These are phyloP conservation scores for Kernera saxatilis DNA, from an alignment of 345 rosid genomes.

Conservation along the genomic window DNA sequence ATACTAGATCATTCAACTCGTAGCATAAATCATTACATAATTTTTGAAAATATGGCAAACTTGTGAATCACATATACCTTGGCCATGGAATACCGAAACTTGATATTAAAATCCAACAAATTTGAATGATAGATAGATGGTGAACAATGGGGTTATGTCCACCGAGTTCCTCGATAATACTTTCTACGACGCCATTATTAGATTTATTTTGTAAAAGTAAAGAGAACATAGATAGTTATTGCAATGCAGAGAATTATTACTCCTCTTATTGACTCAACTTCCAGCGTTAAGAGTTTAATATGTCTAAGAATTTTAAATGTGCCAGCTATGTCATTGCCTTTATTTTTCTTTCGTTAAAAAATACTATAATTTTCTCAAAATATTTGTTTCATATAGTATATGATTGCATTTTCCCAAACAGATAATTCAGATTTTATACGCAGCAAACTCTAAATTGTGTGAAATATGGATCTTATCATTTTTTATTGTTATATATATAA, in stretches of 20 bases:
- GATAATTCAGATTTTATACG: neutral
- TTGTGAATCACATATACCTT: neutral
- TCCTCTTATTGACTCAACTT: constrained; percentile 6
- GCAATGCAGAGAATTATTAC: constrained; percentile 6
- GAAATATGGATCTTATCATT: too few species aligned
- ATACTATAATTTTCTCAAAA: too few species aligned
- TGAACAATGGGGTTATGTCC: neutral
- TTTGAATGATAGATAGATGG: neutral
- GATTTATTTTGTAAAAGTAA: neutral
- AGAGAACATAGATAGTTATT: neutral
- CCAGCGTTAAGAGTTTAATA: constrained; percentile 15
- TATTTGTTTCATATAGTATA: too few species aligned
- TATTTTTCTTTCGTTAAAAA: neutral
- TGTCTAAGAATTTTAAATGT: constrained; percentile 4
- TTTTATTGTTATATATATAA: too few species aligned
- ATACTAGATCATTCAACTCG: neutral
- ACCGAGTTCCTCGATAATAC: neutral
- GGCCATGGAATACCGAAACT: neutral
- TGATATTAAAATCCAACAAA: neutral
- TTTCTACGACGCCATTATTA: too few species aligned
- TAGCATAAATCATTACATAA: neutral
- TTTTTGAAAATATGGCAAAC: neutral
- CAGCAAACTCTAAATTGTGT: neutral
- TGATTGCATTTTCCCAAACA: constrained; percentile 1
- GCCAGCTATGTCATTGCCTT: constrained; percentile 7